Evolutionary conservation across 331 rosid genomes (phyloP), one percentile per base, ranked within the genome.

Genomic region (Arachis monticola): DNA sequence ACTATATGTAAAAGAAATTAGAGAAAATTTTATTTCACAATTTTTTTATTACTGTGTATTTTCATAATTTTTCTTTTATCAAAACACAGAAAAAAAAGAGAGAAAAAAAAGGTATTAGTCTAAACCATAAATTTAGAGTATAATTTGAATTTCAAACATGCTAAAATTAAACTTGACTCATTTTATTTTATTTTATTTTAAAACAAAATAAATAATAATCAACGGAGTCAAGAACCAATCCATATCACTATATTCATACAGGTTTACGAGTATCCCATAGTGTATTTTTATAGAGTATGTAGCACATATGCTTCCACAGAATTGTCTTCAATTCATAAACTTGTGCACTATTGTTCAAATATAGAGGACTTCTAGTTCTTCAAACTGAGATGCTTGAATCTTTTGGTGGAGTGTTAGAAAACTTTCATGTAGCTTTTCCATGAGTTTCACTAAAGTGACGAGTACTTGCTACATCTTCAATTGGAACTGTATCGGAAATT

Each of bases 341-440:
- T 12, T 5, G 17, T 35, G 46, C 11, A 4, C 38, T n/a, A 60
- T 35, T 35, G 10, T 32, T 14, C 66, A 60, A 60, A 9, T 6
- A 5, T 32, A 60, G 38, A 60, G 66, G 9, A 60, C 45, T 11
- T 60, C 22, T 17, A 60, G 13, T 60, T 7, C 66, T 35, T 60
- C 45, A 35, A 60, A 46, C 42, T 60, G 8, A 60, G 17, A 5
- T 17, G 46, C 46, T 60, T 32, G 66, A 60, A 60, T 60, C 66
- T 32, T 60, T 60, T 60, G 66, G 66, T 10, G 66, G 66, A 5
- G 66, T 60, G 66, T 35, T 35, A 60, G 66, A 45, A 35, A 62
- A 38, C 50, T 62, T 62, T 48, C 67, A 62, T 12, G 67, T 11
- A 2, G 0, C 5, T 12, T 31, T 62, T 9, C 2, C 31, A 3